Base-by-base conservation (phyloP, 164 flowering plant genomes). In the Brasenia schreberi region DNA sequence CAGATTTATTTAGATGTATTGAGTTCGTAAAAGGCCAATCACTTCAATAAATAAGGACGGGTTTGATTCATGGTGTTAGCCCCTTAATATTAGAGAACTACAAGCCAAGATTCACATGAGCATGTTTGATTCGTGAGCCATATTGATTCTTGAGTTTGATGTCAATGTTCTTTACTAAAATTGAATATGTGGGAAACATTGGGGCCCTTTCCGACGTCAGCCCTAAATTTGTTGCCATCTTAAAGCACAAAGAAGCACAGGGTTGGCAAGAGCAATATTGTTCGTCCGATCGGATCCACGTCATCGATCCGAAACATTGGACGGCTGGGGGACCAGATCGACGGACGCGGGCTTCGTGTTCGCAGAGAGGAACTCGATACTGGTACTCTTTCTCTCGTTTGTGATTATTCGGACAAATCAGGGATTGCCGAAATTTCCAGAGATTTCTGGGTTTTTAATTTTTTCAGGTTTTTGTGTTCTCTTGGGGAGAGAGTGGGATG, bases 241-340 rank as follows among this genome's bases (percentile, higher is more conserved):
- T 49, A 49, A 49, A 49, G 56, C 56, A 49, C 56, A 49, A 49
- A 49, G 16, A 49, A 9, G 16, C 56, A 49, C 39, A 14, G 56
- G 56, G 56, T 43, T 65, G 14, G 17, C 18, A 18, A 42, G 60
- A 56, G 3, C 58, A 5, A 19, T 60, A 33, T 5, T 14, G 9
- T 18, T 80, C 80, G 80, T 82, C 71, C 73, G 82, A 78, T 81
- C 52, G 1, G 0, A 1, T 6, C 74, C 84, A 82, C 80, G 84
- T 81, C 88, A 84, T 58, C 69, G 66, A 84, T 84, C 84, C 81
- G 74, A 64, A 67, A 65, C 61, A 42, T 7, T 6, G 53, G 53
- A 45, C 53, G 53, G 53, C 12, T 2, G 4, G 11, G 12, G 12
- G 53, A 12, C 11, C 11, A 45, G 5, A 45, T 45, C 53, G 53